Base-by-base conservation (phyloP, 116 monocot species). In the Trichopus zeylanicus region DNA sequence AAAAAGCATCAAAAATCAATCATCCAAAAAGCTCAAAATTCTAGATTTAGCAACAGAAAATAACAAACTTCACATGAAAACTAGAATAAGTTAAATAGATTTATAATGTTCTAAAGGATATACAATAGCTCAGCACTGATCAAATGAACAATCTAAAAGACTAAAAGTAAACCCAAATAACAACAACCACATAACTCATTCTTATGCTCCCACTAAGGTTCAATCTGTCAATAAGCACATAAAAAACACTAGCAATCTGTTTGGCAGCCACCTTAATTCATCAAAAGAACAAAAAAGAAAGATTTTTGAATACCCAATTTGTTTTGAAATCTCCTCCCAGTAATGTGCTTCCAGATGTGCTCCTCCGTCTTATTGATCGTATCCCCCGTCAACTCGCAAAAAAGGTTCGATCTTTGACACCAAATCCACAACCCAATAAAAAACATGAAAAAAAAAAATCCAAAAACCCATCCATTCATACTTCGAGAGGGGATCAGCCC, bases 261-360 rank as follows among this genome's bases (percentile, higher is more conserved):
- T n/a, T n/a, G n/a, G n/a, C 47, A 48, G 30, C 13, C 12, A 34
- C 1, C 15, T 24, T 13, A 22, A 28, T 29, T 42, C 15, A 60
- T 13, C 3, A 25, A 60, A 26, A 46, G 3, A 46, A 4, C 12
- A 28, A 15, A 26, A 42, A 15, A 13, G 0, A n/a, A 27, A 46
- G 18, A n/a, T 26, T 18, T 5, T 46, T 35, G 22, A 61, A 6
- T 56, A 90, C 95, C 83, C 72, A 95, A 68, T 73, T 81, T 83
- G 26, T 89, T 78, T n/a, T 52, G 68, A 48, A 95, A 95, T 46
- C 78, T 83, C 76, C 59, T 89, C 27, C 95, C 95, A 53, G 24
- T 84, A 4, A 95, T 78, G 61, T 95, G 95, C 77, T 84, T 95
- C 95, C 95, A 95, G 46, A 95, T 87, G 37, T 95, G 95, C 42